Base-by-base conservation (phyloP, 805 yeast species). In the Myxozyma lipomycoides region DNA sequence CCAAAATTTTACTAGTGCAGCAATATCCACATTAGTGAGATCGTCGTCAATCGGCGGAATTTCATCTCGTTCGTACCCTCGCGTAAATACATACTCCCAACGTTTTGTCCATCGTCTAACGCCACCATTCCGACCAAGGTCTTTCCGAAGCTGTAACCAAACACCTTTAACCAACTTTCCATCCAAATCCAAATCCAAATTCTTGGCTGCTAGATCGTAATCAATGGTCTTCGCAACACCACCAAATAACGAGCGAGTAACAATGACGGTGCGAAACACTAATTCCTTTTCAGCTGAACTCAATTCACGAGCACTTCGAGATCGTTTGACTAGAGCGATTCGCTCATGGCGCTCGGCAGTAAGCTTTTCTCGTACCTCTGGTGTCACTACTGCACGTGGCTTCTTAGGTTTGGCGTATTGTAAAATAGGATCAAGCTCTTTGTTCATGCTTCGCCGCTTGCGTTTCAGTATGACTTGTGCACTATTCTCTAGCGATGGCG, bases 71-170 rank as follows among this genome's bases (percentile, higher is more conserved):
- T 76, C 76, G 21, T 86, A 80, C 0, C 82, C 83, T 36, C 70
- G 68, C 32, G 82, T 60, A 22, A 89, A 75, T 19, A 86, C 73
- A 19, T 72, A 73, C 60, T 86, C 91, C 83, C 93, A 90, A 10
- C 74, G 73, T 41, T 73, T 72, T 43, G 73, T 69, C 0, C 78
- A 75, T 32, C 76, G 75, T 39, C 75, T 77, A 39, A 84, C 71
- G 0, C 82, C 84, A 45, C 75, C 73, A 15, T 69, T 66, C 0
- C 93, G 93, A 35, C 83, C 78, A 75, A 53, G 77, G 73, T 59
- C 72, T 61, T 78, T 77, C 39, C 86, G 74, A 6, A 85, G 73
- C 18, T 78, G 72, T 1, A 84, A 79, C 96, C 96, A 90, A 52
- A 78, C 81, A 45, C 78, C 77, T 55, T 74, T 75, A 24, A 83